Evolutionary conservation across 441 rosid species (phyloP), one percentile per base, ranked within the genome.

Genomic region (Eutrema salsugineum): DNA sequence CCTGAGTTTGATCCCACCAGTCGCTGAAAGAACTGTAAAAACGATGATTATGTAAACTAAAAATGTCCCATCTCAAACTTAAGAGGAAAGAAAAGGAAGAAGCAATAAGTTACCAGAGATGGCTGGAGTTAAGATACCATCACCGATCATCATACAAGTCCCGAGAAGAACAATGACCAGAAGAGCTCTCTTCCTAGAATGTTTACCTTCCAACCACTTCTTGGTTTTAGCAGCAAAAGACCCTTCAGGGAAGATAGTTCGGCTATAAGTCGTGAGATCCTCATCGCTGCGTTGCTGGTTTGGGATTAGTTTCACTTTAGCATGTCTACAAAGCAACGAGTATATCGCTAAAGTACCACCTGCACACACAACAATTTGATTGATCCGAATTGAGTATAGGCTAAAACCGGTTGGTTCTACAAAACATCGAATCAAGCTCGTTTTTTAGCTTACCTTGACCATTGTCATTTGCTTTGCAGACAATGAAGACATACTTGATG

Each of bases 101-200:
- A 43, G 14, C 51, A 44, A 6, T 61, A 11, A 17, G 12, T 8
- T 86, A 90, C 99, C 99, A 48, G 99, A 94, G 78, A 94, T 94
- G 27, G 98, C 99, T 56, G 98, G 99, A 65, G 99, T 94, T 53
- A 94, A 91, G 76, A 94, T 92, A 51, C 99, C 99, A 77, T 94
- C 99, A 63, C 99, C 98, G 17, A 94, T 90, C 81, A 94, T 83
- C 98, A 92, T 94, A 82, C 98, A 94, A 66, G 96, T 90, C 46
- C 98, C 98, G 11, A 94, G 83, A 47, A 94, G 94, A 78, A 94
- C 99, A 55, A 86, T 76, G 65, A 87, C 56, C 15, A 90, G 90
- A 71, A 92, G 90, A 0, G 84, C 85, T 71, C 75, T 92, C 80
- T 84, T 94, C 76, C 93, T 85, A 4, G 79, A 90, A 15, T 77